phyloP scores from a whole-genome alignment of 805 yeast species.

The Metschnikowia amazonensis region DNA sequence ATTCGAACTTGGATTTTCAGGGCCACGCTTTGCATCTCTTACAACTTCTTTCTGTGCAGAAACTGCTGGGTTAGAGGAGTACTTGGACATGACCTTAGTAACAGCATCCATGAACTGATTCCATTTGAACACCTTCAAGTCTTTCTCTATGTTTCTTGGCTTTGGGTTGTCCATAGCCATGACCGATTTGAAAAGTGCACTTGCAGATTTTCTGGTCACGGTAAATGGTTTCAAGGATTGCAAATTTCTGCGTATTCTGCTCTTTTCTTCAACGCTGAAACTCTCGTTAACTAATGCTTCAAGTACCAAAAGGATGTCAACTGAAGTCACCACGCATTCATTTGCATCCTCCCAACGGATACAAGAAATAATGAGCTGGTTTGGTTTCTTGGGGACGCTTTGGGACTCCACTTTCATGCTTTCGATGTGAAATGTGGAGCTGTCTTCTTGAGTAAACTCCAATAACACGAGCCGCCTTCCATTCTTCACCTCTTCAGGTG shows the following conservation, averaged over 20 bases:
- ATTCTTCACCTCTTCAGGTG: slow-evolving; percentile 36
- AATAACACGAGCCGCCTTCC: slow-evolving; percentile 50
- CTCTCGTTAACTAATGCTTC: slow-evolving; percentile 53
- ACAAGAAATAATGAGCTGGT: slow-evolving; percentile 52
- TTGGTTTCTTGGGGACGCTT: slow-evolving; percentile 35
- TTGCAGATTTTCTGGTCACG: slow-evolving; percentile 40
- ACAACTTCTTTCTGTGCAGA: neutral
- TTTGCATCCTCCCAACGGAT: slow-evolving; percentile 51
- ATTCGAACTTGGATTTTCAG: neutral
- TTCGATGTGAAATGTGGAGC: slow-evolving; percentile 11
- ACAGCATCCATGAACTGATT: slow-evolving; percentile 48
- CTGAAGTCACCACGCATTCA: slow-evolving; percentile 56
- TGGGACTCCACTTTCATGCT: slow-evolving; percentile 21
- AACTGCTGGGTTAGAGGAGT: slow-evolving; percentile 28
- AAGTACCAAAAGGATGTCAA: slow-evolving; percentile 55
- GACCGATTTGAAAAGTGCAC: slow-evolving; percentile 30
- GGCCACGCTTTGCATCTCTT: neutral
- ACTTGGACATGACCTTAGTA: slow-evolving; percentile 55
- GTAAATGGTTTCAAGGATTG: slow-evolving; percentile 63
- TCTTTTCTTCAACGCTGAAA: slow-evolving; percentile 65
- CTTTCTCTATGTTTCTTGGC: slow-evolving; percentile 69
- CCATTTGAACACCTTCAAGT: slow-evolving; percentile 67
- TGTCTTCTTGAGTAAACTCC: slow-evolving; percentile 27
- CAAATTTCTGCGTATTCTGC: slow-evolving; percentile 62
- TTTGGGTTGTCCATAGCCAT: slow-evolving; percentile 62